Evolutionary conservation across 169 alveolate species (phyloP), one percentile per base, ranked within the genome.

Genomic region (Cytauxzoon felis): DNA sequence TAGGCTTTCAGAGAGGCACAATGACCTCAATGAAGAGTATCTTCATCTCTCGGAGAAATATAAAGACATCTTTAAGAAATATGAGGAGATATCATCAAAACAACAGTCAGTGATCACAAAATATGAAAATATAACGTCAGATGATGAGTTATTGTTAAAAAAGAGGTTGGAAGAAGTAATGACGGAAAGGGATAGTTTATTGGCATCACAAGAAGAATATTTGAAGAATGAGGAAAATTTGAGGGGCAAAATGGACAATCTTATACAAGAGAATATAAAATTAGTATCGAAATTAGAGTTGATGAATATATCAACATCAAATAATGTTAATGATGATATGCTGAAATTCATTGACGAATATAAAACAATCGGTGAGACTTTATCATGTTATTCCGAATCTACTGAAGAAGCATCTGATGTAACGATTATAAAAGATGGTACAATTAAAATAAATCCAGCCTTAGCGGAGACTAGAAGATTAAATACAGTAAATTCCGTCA

Each of bases 401-500:
- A 49, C 82, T 19, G 72, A 43, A 5, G 65, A 54, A n/a, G 18
- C 13, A 11, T 8, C 23, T 11, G 38, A 16, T 2, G 26, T 1
- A 16, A 57, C 34, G 13, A 33, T 27, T 19, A 16, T 23, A 26
- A 21, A 9, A 5, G 36, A 48, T n/a, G n/a, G n/a, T 41, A 60
- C 40, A 56, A 48, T 71, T 8, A 16, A 36, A 62, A 60, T 71
- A 48, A 59, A 32, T 32, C 76, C 73, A 29, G 82, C 69, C 3
- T 21, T 71, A 53, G 82, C 82, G n/a, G 75, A 50, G 18, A 59
- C 67, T 26, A 11, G 82, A 6, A 32, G 75, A 36, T 49, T 71
- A 38, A 71, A 61, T 61, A 71, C 82, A n/a, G 13, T 71, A 3
- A 71, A 58, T 47, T 65, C 82, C 0, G 18, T 61, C 34, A 71